These are phyloP conservation scores for Chrysosporium queenslandicum DNA, from an alignment of 2,329 filamentous ascomycete genomes.

Conservation along the genomic window DNA sequence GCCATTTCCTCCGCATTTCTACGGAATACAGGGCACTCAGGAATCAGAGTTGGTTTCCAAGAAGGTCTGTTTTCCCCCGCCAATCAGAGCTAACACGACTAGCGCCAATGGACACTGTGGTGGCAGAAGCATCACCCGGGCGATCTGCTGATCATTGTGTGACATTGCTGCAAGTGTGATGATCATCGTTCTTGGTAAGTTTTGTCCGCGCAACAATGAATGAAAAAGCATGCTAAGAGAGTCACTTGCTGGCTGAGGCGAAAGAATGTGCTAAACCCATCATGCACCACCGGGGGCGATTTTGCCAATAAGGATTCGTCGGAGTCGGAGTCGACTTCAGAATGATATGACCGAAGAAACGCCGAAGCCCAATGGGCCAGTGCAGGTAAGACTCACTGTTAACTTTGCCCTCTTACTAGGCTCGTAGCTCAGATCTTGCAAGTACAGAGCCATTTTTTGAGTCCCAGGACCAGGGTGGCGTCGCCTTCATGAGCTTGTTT, in stretches of 20 bases:
- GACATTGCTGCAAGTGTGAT: slow-evolving; percentile 5
- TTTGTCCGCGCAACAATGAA: background rate
- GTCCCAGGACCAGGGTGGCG: too few species aligned
- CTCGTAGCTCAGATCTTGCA: too few species aligned
- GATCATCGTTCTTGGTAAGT: background rate
- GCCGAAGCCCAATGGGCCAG: background rate
- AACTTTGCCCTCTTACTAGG: background rate
- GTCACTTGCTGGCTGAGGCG: background rate
- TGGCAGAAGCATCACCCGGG: slow-evolving; percentile 9
- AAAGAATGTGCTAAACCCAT: background rate
- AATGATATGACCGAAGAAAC: background rate
- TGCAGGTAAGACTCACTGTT: background rate
- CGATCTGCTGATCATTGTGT: slow-evolving; percentile 10
- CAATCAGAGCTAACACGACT: background rate
- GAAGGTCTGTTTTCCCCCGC: background rate
- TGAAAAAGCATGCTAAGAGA: background rate
- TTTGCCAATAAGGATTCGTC: background rate
- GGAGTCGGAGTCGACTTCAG: background rate
- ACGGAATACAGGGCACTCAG: too few species aligned
- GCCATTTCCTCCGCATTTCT: background rate
- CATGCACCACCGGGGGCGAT: background rate
- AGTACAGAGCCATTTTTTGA: too few species aligned
- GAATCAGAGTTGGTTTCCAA: background rate
- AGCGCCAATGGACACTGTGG: background rate
- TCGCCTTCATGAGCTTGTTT: background rate